Evolutionary conservation across 345 rosid genomes (phyloP).

Genomic region (Hibiscus mutabilis): DNA sequence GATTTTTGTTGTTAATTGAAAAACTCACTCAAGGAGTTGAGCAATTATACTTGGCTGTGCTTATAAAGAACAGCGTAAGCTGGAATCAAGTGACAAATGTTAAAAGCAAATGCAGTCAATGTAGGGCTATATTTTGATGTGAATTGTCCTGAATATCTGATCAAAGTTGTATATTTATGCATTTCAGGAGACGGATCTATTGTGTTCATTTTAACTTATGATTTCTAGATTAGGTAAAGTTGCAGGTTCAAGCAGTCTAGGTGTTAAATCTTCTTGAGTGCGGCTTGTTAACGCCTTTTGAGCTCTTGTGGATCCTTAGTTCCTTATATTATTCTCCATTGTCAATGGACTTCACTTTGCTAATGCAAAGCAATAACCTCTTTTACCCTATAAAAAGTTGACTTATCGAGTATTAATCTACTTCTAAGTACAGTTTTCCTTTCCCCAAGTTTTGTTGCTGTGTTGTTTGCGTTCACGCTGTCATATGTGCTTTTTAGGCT

Average conservation of each 20-base stretch:
- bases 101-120: background rate
- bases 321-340: background rate
- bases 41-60: background rate
- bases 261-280: background rate
- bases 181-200: background rate
- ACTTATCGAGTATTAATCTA: background rate
- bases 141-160: no score
- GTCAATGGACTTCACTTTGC: background rate
- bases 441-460: background rate
- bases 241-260: background rate
- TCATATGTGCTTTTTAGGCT: conserved; percentile 31
- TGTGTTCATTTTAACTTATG: background rate
- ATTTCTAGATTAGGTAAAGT: background rate
- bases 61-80: background rate
- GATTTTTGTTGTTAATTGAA: background rate
- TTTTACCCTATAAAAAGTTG: background rate
- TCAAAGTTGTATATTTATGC: background rate
- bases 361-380: background rate
- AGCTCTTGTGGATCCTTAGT: background rate
- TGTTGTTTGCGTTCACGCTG: background rate
- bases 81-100: background rate
- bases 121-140: background rate
- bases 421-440: background rate
- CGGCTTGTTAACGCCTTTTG: background rate
- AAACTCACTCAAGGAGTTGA: background rate